phyloP scores from a whole-genome alignment of 2,329 filamentous ascomycete genomes.

The Botrytis fabae region DNA sequence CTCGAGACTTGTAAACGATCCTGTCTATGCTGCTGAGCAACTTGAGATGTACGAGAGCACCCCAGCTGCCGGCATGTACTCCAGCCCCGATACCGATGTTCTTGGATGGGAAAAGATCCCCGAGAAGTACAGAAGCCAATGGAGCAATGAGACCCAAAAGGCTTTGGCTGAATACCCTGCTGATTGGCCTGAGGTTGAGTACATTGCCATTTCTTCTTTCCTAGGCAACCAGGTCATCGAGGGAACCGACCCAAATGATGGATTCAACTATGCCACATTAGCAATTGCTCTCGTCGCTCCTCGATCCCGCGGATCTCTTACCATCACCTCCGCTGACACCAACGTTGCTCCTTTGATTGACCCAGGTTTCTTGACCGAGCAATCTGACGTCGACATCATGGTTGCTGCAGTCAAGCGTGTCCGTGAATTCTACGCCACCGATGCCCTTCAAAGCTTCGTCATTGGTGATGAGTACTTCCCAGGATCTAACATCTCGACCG shows the following conservation, averaged over 20 bases:
- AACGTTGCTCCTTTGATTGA: constrained; percentile 44
- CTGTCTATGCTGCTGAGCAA: constrained; percentile 9
- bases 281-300: constrained; percentile 44
- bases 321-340: constrained; percentile 43
- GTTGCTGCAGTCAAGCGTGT: constrained; percentile 47
- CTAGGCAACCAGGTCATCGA: constrained; percentile 11
- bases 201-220: constrained; percentile 24
- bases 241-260: constrained; percentile 20
- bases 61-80: constrained; percentile 19
- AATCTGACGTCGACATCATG: constrained; percentile 48
- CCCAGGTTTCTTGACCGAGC: constrained; percentile 48
- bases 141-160: constrained; percentile 10
- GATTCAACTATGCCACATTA: constrained; percentile 21
- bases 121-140: background rate
- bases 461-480: constrained; percentile 31
- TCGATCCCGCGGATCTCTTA: constrained; percentile 48
- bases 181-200: constrained; percentile 34
- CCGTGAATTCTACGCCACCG: constrained; percentile 39
- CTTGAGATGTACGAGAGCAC: background rate
- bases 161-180: constrained; percentile 23
- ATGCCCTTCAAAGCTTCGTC: constrained; percentile 26
- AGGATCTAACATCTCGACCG: constrained; percentile 26
- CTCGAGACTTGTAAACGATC: constrained; percentile 5
- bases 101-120: constrained; percentile 31
- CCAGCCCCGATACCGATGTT: constrained; percentile 24